Conservation (phyloP, 1,139 yeast genomes). For the Saccharomyces hybrid region DNA sequence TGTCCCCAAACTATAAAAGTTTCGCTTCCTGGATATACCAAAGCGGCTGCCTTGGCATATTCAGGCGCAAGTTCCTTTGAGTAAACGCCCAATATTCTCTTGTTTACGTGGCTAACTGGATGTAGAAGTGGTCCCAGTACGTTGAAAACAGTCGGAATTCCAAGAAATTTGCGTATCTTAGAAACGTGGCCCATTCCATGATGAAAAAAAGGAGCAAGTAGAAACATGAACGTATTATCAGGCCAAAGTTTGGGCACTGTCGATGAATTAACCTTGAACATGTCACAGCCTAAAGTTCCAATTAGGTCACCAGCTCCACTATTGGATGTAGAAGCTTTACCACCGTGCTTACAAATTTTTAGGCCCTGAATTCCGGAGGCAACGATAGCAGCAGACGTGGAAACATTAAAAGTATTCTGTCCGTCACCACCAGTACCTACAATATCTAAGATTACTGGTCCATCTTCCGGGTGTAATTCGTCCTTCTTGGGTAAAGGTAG, state of each 20-base stretch:
- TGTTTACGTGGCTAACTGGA: constrained; percentile 59
- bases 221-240: constrained; percentile 53
- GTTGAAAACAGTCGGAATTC: constrained; percentile 89
- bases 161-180: constrained; percentile 62
- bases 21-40: constrained; percentile 31
- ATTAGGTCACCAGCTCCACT: constrained; percentile 93
- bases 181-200: constrained; percentile 88
- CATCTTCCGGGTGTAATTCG: constrained; percentile 4
- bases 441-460: constrained; percentile 60
- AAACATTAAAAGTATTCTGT: constrained; percentile 91
- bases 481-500: constrained; percentile 3
- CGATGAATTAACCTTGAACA: constrained; percentile 55
- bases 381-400: constrained; percentile 89
- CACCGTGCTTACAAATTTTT: constrained; percentile 86
- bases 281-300: constrained; percentile 66
- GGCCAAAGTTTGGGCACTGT: constrained; percentile 60
- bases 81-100: constrained; percentile 85
- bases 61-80: constrained; percentile 69
- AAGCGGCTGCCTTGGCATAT: constrained; percentile 72
- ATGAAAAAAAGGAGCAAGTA: constrained; percentile 92
- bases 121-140: constrained; percentile 87
- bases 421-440: constrained; percentile 99
- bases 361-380: constrained; percentile 81
- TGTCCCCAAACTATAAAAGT: constrained; percentile 91
- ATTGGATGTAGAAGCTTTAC: constrained; percentile 87